Evolutionary conservation across 2,329 filamentous ascomycete genomes (phyloP), one percentile per base, ranked within the genome.

Genomic region (Didymosphaeria variabile): DNA sequence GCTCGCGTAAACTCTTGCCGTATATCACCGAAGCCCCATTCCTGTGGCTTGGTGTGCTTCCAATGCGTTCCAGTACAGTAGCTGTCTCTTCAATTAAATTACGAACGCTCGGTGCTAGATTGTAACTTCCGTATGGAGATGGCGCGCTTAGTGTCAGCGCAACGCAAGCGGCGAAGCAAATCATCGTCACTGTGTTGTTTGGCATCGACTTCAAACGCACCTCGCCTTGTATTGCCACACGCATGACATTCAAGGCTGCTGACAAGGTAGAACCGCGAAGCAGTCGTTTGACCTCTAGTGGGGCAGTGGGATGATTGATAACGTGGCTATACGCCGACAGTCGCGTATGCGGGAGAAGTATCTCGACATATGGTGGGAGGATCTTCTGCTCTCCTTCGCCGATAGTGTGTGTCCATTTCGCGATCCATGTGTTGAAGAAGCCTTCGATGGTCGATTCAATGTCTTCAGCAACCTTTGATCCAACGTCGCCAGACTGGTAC

Each of bases 161-260:
- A 79, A 76, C 67, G 38, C 68, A 75, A 17, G 72, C 76, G 0
- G 90, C 90, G 65, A 91, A 92, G 1, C 89, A 90, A 13, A 92
- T 91, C 90, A 92, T 92, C 65, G 92, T 91, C 58, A 90, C 86
- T 0, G 90, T 91, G 67, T 92, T 92, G 75, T 92, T 92, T 0
- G 90, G 90, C 90, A 92, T 92, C 0, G 90, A 91, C 58, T 88
- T 88, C 0, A 92, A 82, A 62, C 89, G 85, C 0, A 83, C 80
- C 71, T 92, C 90, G 36, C 90, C 90, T 74, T 91, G 90, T 6
- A 92, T 90, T 0, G 90, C 90, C 1, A 88, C 88, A 23, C 90
- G 86, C 82, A 92, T 86, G 5, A 92, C 90, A 60, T 91, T 91
- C n/a, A 92, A 77, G 0, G 90, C 89, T 0, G 90, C 90, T 0